phyloP scores from a whole-genome alignment of 2,329 filamentous ascomycete genomes.

The Ophiocordyceps camponoti-rufipedis region DNA sequence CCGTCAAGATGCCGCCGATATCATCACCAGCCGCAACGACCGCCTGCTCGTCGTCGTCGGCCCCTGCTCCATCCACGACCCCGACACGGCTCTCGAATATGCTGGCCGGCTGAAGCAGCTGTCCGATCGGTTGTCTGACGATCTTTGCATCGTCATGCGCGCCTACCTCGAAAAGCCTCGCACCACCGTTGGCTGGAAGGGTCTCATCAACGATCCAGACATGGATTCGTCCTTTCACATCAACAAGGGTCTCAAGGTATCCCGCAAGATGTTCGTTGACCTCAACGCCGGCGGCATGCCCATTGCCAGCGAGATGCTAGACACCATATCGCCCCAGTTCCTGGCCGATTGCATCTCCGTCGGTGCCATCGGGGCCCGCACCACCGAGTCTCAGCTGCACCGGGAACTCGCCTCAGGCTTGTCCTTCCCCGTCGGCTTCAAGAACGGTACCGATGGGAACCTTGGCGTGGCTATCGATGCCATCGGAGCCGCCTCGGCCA shows the following conservation, averaged over 20 bases:
- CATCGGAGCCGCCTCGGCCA: constrained; percentile 69
- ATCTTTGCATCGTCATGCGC: constrained; percentile 90
- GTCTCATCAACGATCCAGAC: constrained; percentile 95
- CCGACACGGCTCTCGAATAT: constrained; percentile 75
- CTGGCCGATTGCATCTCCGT: constrained; percentile 90
- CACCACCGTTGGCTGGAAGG: constrained; percentile 98
- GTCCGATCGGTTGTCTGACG: constrained; percentile 60
- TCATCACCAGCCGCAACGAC: constrained; percentile 65
- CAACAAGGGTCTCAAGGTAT: constrained; percentile 90
- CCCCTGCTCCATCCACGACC: constrained; percentile 95
- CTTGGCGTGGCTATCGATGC: constrained; percentile 87
- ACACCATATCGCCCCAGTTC: constrained; percentile 97
- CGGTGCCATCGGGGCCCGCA: constrained; percentile 87
- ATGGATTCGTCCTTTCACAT: constrained; percentile 96
- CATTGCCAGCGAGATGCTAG: constrained; percentile 94
- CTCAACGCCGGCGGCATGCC: constrained; percentile 78
- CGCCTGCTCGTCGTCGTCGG: constrained; percentile 88
- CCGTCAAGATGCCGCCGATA: constrained; percentile 48
- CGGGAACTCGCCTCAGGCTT: constrained; percentile 88
- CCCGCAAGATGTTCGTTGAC: constrained; percentile 85
- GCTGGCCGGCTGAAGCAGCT: constrained; percentile 59
- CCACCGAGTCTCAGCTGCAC: constrained; percentile 92
- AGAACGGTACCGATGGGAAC: constrained; percentile 94
- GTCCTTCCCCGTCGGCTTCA: constrained; percentile 97
- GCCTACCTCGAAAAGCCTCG: constrained; percentile 98